Evolutionary conservation across 768 basidiomycete genomes (phyloP).

Genomic region (Tephrocybe sp.): DNA sequence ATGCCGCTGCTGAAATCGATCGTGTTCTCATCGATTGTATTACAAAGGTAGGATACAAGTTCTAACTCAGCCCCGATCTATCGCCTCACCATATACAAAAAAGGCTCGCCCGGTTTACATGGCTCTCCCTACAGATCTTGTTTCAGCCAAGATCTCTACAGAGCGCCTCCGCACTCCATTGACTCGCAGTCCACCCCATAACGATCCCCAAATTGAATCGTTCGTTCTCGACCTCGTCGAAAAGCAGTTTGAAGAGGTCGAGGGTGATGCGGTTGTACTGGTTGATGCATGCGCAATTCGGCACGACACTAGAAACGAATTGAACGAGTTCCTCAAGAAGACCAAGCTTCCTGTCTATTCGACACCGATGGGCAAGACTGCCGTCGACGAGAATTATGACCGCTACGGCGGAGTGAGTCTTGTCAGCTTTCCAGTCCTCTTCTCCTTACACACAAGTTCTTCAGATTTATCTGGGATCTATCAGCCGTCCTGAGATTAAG

Average conservation of each 20-base stretch:
- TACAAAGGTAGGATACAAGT: conserved; percentile 39
- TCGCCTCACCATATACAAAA: background rate
- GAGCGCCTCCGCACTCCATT: conserved; percentile 63
- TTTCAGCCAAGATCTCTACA: conserved; percentile 63
- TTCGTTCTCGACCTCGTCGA: conserved; percentile 76
- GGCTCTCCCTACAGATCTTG: conserved; percentile 82
- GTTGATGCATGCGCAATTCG: conserved; percentile 82
- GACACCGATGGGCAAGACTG: conserved; percentile 82
- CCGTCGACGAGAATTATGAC: conserved; percentile 65
- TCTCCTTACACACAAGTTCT: background rate
- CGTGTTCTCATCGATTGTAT: conserved; percentile 72
- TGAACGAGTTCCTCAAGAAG: conserved; percentile 57
- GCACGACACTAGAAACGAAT: conserved; percentile 64
- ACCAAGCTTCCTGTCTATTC: conserved; percentile 76
- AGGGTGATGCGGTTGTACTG: conserved; percentile 71
- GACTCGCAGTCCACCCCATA: conserved; percentile 44
- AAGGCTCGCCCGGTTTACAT: conserved; percentile 88
- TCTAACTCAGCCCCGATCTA: background rate
- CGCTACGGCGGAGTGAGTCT: conserved; percentile 78
- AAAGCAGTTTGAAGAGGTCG: conserved; percentile 60
- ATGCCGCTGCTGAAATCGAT: conserved; percentile 75
- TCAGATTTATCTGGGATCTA: conserved; percentile 75
- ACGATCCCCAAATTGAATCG: conserved; percentile 58
- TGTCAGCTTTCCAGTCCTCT: background rate
- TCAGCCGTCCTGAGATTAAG: conserved; percentile 66